Percentiles rank a stretch among this genome's conserved stretches.
phyloP scores from a whole-genome alignment of 768 basidiomycete genomes.

The Hydnomerulius pinastri region DNA sequence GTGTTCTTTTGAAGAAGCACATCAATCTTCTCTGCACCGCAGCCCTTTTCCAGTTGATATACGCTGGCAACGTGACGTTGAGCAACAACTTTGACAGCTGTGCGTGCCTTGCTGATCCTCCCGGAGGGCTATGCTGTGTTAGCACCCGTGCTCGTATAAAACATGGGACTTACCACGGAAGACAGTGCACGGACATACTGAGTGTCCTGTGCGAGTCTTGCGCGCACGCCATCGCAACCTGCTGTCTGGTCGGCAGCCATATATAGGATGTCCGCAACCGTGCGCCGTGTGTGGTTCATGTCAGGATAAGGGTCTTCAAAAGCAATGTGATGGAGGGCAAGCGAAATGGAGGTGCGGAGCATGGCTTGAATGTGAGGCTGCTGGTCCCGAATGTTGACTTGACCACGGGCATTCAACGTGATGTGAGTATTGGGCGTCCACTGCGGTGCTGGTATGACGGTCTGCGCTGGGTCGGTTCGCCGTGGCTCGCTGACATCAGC shows the following conservation, averaged over 20 bases:
- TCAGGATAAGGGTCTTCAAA: not conserved
- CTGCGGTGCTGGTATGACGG: not conserved
- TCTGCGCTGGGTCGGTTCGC: not conserved
- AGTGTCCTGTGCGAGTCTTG: not conserved
- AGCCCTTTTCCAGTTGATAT: not conserved
- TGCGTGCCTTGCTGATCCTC: not conserved
- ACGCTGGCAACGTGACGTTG: not conserved
- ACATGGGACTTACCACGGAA: not conserved
- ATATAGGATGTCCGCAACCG: not conserved
- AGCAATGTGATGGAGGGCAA: not conserved
- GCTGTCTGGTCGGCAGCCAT: not conserved
- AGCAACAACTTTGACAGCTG: not conserved
- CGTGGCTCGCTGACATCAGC: not conserved
- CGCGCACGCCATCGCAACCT: not conserved
- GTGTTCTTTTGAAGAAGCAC: not conserved
- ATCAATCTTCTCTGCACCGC: not conserved
- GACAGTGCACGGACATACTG: not conserved
- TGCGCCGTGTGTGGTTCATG: not conserved
- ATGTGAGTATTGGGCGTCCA: not conserved
- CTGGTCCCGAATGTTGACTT: not conserved
- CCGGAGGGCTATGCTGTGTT: not conserved
- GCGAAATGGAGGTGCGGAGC: not conserved
- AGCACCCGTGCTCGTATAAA: not conserved
- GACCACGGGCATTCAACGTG: not conserved
- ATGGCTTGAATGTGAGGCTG: constrained; percentile 1